Evolutionary conservation across 768 basidiomycete genomes (phyloP).

Genomic region (Omphalotus guepiniiformis): DNA sequence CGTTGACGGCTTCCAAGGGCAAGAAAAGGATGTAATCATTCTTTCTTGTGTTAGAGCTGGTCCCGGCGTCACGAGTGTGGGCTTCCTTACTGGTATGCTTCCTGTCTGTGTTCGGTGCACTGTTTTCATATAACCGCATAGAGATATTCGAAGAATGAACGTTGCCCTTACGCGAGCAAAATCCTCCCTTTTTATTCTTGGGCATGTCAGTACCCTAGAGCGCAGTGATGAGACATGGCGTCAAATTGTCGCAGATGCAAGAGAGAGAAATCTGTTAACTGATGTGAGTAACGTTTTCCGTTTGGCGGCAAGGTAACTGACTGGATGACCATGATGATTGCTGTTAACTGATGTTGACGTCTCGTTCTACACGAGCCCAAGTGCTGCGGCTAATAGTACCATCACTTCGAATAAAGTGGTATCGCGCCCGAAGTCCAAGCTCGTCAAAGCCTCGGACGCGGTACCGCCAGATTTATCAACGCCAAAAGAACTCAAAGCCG

Average conservation of each 20-base stretch:
- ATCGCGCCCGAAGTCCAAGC: slow-evolving; percentile 13
- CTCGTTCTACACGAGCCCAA: slow-evolving; percentile 39
- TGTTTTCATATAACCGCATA: slow-evolving; percentile 2
- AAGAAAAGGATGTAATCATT: slow-evolving; percentile 98
- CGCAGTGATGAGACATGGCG: slow-evolving; percentile 80
- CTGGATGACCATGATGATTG: no score
- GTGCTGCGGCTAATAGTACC: slow-evolving; percentile 15
- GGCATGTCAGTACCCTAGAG: slow-evolving; percentile 85
- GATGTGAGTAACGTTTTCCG: slow-evolving; percentile 43
- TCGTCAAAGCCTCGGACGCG: slow-evolving; percentile 18
- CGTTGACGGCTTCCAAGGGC: slow-evolving; percentile 98
- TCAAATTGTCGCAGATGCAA: slow-evolving; percentile 72
- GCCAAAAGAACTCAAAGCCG: slow-evolving; percentile 29
- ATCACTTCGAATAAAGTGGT: slow-evolving; percentile 12
- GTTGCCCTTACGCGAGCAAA: slow-evolving; percentile 97
- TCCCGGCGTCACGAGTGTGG: slow-evolving; percentile 73
- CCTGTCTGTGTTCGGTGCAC: background rate
- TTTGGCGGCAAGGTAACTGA: background rate
- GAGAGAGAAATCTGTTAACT: slow-evolving; percentile 54
- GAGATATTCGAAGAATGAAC: slow-evolving; percentile 89
- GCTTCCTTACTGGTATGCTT: slow-evolving; percentile 75
- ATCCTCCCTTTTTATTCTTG: slow-evolving; percentile 91
- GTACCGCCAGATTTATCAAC: slow-evolving; percentile 33
- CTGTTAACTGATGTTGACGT: slow-evolving; percentile 17
- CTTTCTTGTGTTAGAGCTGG: slow-evolving; percentile 95